Evolutionary conservation across 2,329 filamentous ascomycete genomes (phyloP), one percentile per base, ranked within the genome.

Genomic region (Pseudocercospora vitis): DNA sequence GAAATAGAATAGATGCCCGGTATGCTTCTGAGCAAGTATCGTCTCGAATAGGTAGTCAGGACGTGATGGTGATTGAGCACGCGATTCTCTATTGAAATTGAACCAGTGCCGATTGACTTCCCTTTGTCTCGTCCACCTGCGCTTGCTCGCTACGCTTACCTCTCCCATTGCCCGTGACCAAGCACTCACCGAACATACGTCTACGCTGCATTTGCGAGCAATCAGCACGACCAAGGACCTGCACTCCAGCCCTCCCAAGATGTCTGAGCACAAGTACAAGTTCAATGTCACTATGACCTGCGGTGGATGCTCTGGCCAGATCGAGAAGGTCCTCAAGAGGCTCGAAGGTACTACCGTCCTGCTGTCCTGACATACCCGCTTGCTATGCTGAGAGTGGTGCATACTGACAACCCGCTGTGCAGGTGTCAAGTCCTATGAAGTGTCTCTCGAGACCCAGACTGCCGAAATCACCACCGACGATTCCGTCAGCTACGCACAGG

Each of bases 271-370:
- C 79, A 89, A 84, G 64, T 97, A 97, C 87, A 89, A 94, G 74
- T 97, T 97, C 81, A 86, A 91, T 75, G 84, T 97, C 73, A 81
- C 78, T 74, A 99, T 99, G 94, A 88, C 80, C 80, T 99, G 94
- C 78, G 84, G 89, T 71, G 94, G 94, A 73, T 99, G 94, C 85
- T 96, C 91, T 40, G 91, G 91, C 68, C 94, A 94, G 63, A 81
- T 99, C 39, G 88, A 95, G 75, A 83, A 91, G 48, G 91, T 96
- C 40, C 84, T 99, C 61, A 92, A 89, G 78, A 96, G 90, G 61
- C 82, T 74, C 23, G 57, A 62, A 40, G 61, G 59, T 61, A 14
- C 11, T n/a, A 18, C 33, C 24, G 23, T 21, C 9, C 3, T n/a
- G 6, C 24, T 24, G 7, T 12, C 7, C 35, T 45, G 6, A 53